Base-by-base conservation (phyloP, 768 basidiomycete genomes). In the Brasilioporus rufonigricans region DNA sequence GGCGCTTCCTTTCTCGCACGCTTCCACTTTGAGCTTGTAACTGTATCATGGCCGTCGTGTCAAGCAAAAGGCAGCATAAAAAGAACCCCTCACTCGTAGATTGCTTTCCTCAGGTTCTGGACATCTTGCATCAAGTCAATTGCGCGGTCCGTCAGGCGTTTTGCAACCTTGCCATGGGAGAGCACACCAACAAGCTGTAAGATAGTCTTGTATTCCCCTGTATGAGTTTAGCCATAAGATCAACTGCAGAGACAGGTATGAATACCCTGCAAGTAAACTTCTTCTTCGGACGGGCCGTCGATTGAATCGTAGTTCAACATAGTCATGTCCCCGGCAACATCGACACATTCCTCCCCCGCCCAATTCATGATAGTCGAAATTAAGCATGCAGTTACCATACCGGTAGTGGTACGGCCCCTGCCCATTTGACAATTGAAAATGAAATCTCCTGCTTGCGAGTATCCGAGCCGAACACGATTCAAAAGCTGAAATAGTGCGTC, bases 391-490 rank as follows among this genome's bases (percentile, higher is more conserved):
- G 87, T 85, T 53, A 93, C 83, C 93, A 98, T 98, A 6, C 97
- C 97, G 0, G 94, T 98, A 0, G 97, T 99, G 7, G 97, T 99
- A 36, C 89, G 79, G 16, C 86, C 89, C 52, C 89, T 77, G 23
- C 91, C 91, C 93, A 98, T 96, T 71, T 98, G 97, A 71, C 97
- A 99, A 62, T 98, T 98, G 76, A 97, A 98, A 44, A 93, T 74
- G 61, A 93, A 89, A 61, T 92, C 91, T 5, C 84, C 88, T 1
- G 85, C 81, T 27, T 79, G 75, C 1, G 79, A 71, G 43, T 86
- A 59, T 51, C 80, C 78, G 55, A 77, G 65, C 67, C 80, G 79
- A 6, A 98, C 81, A 32, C 94, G 83, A 24, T 85, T 81, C 26
- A 96, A 75, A 39, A 99, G 77, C 50, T 89, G 86, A 21, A 80